Conservation (phyloP, 2,329 filamentous ascomycete species). For the Xylaria sp. region DNA sequence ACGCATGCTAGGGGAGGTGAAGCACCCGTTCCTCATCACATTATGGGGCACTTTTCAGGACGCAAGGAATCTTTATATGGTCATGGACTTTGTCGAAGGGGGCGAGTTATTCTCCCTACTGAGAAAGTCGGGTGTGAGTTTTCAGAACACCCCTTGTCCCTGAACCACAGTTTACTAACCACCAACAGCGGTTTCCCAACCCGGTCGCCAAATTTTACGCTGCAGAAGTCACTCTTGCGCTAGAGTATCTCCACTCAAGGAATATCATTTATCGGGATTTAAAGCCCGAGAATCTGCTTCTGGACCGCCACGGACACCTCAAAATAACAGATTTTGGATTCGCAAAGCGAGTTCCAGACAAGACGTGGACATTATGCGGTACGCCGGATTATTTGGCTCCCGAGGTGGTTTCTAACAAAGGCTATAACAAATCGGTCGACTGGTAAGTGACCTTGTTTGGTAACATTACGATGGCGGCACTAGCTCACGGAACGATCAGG, state of each 20-base stretch:
- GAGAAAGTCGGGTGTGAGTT: constrained; percentile 85
- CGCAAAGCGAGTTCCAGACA: constrained; percentile 97
- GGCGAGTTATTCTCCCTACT: constrained; percentile 96
- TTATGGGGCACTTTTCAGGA: constrained; percentile 99
- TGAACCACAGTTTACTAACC: constrained; percentile 32
- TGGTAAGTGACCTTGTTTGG: constrained; percentile 72
- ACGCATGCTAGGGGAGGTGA: constrained; percentile 94
- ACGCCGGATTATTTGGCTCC: constrained; percentile 97
- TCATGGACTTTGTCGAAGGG: constrained; percentile 99
- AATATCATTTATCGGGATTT: constrained; percentile 98
- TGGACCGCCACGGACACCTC: constrained; percentile 91
- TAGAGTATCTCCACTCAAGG: constrained; percentile 93
- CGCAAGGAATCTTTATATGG: constrained; percentile 96
- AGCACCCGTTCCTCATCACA: constrained; percentile 97
- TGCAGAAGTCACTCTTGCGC: constrained; percentile 91
- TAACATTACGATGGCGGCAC: constrained; percentile 21
- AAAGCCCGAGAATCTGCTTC: constrained; percentile 92
- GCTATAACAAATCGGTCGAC: constrained; percentile 99
- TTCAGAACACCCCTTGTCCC: background rate
- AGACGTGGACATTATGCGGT: constrained; percentile 98
- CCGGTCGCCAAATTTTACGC: constrained; percentile 99
- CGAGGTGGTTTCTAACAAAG: constrained; percentile 98
- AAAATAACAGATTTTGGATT: constrained; percentile 99
- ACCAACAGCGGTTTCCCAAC: constrained; percentile 90
- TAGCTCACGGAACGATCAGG: constrained; percentile 61